phyloP scores from a whole-genome alignment of 306 rosid species.

The Hippophae tibetana region DNA sequence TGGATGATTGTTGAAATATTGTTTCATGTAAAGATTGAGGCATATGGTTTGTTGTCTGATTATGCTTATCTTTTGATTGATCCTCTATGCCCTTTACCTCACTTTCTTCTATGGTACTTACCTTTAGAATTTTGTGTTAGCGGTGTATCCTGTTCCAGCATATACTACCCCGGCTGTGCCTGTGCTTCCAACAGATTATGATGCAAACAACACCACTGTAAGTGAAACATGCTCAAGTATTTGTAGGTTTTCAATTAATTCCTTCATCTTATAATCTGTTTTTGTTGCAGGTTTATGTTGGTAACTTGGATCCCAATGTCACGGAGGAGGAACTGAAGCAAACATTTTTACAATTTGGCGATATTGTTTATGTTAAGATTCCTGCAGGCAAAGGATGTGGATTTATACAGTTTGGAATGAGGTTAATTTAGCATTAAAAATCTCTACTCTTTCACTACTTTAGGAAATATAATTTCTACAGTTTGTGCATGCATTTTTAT shows the following conservation, averaged over 20 bases:
- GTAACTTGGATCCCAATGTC: slow-evolving; percentile 77
- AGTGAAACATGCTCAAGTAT: slow-evolving; percentile 17
- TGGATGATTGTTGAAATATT: no score
- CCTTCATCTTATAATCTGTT: slow-evolving; percentile 18
- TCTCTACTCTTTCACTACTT: slow-evolving; percentile 11
- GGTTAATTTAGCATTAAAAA: slow-evolving; percentile 32
- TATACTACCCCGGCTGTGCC: slow-evolving; percentile 55
- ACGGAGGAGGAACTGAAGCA: slow-evolving; percentile 81
- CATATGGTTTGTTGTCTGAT: neutral
- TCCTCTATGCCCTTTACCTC: no score
- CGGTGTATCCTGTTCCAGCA: slow-evolving; percentile 50
- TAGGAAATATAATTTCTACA: no score
- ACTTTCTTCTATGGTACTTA: neutral
- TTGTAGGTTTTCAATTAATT: slow-evolving; percentile 1
- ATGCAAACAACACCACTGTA: slow-evolving; percentile 74
- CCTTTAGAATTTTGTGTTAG: slow-evolving; percentile 26
- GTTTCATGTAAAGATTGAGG: neutral
- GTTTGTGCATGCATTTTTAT: slow-evolving; percentile 3
- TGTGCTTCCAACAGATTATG: slow-evolving; percentile 47
- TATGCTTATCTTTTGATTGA: neutral
- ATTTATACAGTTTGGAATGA: slow-evolving; percentile 69
- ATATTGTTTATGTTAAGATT: slow-evolving; percentile 56
- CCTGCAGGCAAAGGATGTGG: slow-evolving; percentile 79
- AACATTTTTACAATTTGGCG: slow-evolving; percentile 73
- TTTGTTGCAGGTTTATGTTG: slow-evolving; percentile 58